phyloP scores from a whole-genome alignment of 2,329 filamentous ascomycete genomes.

The Teratosphaeria pseudoeucalypti region DNA sequence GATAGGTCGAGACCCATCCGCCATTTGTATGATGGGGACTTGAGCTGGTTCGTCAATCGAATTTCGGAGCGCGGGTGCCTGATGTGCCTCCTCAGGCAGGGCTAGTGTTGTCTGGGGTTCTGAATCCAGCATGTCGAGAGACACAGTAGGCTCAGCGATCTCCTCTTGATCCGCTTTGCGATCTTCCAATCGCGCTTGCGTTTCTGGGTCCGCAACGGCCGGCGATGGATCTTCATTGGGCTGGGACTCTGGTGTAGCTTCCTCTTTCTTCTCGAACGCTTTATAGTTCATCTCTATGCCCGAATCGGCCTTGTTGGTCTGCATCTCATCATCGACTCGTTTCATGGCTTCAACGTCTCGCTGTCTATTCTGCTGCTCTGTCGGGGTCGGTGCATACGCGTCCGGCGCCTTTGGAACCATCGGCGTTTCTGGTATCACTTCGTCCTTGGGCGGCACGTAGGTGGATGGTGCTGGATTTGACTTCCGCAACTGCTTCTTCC shows the following conservation, averaged over 20 bases:
- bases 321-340: conserved; percentile 2
- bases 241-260: neutral
- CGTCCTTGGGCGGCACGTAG: conserved; percentile 4
- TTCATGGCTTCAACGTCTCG: conserved; percentile 7
- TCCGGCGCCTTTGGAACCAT: conserved; percentile 10
- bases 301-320: conserved; percentile 42
- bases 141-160: conserved; percentile 1
- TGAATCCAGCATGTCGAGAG: conserved; percentile 4
- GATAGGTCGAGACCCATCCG: conserved; percentile 10
- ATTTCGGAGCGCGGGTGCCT: neutral
- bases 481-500: conserved; percentile 62
- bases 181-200: neutral
- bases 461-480: conserved; percentile 11
- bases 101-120: neutral
- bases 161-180: neutral
- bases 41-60: neutral
- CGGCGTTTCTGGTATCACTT: conserved; percentile 10
- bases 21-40: conserved; percentile 8
- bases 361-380: conserved; percentile 7
- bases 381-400: neutral
- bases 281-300: conserved; percentile 42
- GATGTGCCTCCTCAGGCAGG: neutral
- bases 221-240: neutral
- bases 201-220: neutral
- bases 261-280: conserved; percentile 3